A percentile compares a stretch with the other conserved stretches of the same genome.
phyloP scores from a whole-genome alignment of 805 yeast genomes.

The Nakazawaea ambrosiae region DNA sequence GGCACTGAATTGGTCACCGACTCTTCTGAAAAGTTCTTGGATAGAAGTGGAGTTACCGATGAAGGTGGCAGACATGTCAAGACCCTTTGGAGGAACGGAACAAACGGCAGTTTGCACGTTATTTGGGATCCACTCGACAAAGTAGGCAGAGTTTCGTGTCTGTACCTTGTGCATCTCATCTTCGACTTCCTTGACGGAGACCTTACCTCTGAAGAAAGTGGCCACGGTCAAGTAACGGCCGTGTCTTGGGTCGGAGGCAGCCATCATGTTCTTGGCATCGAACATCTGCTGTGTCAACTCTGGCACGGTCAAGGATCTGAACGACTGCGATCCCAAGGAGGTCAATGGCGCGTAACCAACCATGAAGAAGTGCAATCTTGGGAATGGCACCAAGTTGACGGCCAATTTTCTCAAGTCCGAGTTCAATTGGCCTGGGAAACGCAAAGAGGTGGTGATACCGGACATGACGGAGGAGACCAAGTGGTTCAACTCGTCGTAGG shows the following conservation, averaged over 20 bases:
- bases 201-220: slow-evolving; percentile 91
- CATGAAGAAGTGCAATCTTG: slow-evolving; percentile 91
- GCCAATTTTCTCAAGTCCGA: slow-evolving; percentile 90
- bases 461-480: slow-evolving; percentile 90
- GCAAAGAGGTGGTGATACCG: slow-evolving; percentile 88
- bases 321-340: slow-evolving; percentile 71
- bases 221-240: slow-evolving; percentile 92
- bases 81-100: slow-evolving; percentile 79
- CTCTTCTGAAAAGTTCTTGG: slow-evolving; percentile 85
- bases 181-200: slow-evolving; percentile 87
- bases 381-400: slow-evolving; percentile 91
- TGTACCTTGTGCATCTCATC: slow-evolving; percentile 87
- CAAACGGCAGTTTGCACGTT: slow-evolving; percentile 93
- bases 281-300: slow-evolving; percentile 93
- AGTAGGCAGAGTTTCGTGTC: slow-evolving; percentile 71
- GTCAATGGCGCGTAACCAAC: slow-evolving; percentile 93
- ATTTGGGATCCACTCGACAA: slow-evolving; percentile 95
- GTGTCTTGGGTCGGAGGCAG: slow-evolving; percentile 84
- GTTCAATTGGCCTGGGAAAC: slow-evolving; percentile 94
- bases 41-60: slow-evolving; percentile 91
- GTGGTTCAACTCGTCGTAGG: slow-evolving; percentile 70
- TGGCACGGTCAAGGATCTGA: slow-evolving; percentile 80
- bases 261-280: slow-evolving; percentile 92
- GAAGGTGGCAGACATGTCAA: slow-evolving; percentile 87
- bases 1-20: slow-evolving; percentile 82